phyloP scores from a whole-genome alignment of 208 protist species.

The Crithidia fasciculata region DNA sequence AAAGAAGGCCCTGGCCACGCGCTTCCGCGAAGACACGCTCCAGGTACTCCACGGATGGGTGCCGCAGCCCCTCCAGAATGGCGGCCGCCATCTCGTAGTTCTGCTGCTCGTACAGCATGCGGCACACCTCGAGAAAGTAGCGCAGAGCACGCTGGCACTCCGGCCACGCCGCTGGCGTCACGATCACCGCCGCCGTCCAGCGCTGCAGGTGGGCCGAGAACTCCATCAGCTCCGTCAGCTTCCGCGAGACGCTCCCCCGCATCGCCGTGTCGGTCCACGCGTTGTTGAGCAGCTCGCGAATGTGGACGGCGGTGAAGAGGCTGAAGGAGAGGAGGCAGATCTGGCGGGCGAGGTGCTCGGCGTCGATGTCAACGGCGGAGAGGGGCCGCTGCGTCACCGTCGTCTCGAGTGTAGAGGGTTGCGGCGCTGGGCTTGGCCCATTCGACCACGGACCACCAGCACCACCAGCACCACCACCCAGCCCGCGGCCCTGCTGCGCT shows the following conservation, averaged over 20 bases:
- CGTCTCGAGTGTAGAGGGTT: slow-evolving; percentile 7
- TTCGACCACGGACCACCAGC: background rate
- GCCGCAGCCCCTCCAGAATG: slow-evolving; percentile 57
- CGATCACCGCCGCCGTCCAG: slow-evolving; percentile 57
- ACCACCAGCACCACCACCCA: background rate
- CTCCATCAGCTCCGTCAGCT: slow-evolving; percentile 55
- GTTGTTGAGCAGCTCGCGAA: slow-evolving; percentile 73
- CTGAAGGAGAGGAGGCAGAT: slow-evolving; percentile 68
- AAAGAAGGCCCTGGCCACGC: slow-evolving; percentile 41
- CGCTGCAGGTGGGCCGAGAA: slow-evolving; percentile 49
- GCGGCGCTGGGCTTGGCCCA: background rate
- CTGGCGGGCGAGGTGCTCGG: slow-evolving; percentile 48
- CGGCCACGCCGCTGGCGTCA: slow-evolving; percentile 42
- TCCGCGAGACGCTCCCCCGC: slow-evolving; percentile 36
- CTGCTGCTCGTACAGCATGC: slow-evolving; percentile 64
- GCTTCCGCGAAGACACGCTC: slow-evolving; percentile 31
- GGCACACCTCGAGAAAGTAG: slow-evolving; percentile 54
- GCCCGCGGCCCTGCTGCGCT: background rate
- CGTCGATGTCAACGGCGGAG: slow-evolving; percentile 26
- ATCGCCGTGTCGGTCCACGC: slow-evolving; percentile 52
- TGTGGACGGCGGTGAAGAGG: slow-evolving; percentile 56
- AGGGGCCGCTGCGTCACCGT: slow-evolving; percentile 25
- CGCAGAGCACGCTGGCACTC: slow-evolving; percentile 42
- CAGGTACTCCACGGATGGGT: slow-evolving; percentile 51
- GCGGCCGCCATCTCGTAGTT: slow-evolving; percentile 75